These are phyloP conservation scores for Thalassiosira allenii DNA, from an alignment of 352 stramenopile genomes.

Conservation along the genomic window DNA sequence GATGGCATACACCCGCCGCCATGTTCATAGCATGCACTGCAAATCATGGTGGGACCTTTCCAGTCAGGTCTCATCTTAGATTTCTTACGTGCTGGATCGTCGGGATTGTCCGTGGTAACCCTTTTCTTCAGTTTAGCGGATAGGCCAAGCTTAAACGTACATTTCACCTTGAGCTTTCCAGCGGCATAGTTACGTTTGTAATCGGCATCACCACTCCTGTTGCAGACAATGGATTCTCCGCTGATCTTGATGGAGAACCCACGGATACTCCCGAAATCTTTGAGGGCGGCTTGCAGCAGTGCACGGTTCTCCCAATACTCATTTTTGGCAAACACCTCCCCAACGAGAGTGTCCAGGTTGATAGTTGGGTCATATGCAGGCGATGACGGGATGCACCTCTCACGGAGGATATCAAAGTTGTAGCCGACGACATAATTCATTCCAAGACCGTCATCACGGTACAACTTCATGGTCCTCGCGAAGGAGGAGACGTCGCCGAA, in stretches of 20 bases:
- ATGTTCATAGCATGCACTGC: slow-evolving; percentile 8
- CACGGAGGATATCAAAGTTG: background rate
- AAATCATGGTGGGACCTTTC: background rate
- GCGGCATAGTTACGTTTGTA: slow-evolving; percentile 7
- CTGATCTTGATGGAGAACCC: background rate
- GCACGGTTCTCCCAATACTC: slow-evolving; percentile 13
- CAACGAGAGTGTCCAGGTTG: background rate
- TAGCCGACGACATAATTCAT: slow-evolving; percentile 10
- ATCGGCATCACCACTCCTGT: background rate
- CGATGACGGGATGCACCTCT: slow-evolving; percentile 5
- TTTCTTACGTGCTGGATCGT: slow-evolving; percentile 2
- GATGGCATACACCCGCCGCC: slow-evolving; percentile 1
- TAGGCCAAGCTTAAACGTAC: background rate
- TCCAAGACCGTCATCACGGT: too few species aligned
- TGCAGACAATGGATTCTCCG: slow-evolving; percentile 9
- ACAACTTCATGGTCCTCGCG: too few species aligned
- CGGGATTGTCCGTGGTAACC: background rate
- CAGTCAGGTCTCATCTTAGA: slow-evolving; percentile 8
- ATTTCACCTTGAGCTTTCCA: slow-evolving; percentile 3
- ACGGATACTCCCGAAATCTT: background rate
- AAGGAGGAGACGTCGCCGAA: too few species aligned
- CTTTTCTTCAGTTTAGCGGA: background rate
- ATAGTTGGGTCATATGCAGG: background rate
- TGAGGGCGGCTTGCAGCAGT: background rate
- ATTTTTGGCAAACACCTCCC: background rate